Evolutionary conservation across 768 basidiomycete genomes (phyloP).

Genomic region (Saitozyma sp.): DNA sequence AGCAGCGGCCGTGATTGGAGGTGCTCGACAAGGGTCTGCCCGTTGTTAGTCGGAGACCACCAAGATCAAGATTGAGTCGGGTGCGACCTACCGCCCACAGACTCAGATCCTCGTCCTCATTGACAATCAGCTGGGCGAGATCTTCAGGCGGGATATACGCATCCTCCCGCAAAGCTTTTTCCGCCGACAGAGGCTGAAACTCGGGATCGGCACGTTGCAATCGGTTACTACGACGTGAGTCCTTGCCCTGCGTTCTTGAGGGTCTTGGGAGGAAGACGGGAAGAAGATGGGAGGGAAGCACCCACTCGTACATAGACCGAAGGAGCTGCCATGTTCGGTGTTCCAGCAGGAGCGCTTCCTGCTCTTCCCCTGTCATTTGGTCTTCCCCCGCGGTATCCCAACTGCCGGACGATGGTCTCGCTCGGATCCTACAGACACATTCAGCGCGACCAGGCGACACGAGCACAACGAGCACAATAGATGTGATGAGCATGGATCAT

Average conservation of each 20-base stretch:
- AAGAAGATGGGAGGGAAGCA: not conserved
- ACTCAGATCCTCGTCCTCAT: conserved; percentile 39
- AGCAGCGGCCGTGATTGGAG: conserved; percentile 39
- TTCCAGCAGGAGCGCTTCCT: conserved; percentile 34
- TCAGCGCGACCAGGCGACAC: not conserved
- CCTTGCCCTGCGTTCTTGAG: not conserved
- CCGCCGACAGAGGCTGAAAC: conserved; percentile 26
- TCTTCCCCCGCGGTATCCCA: conserved; percentile 30
- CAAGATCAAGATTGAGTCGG: not conserved
- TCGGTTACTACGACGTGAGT: conserved; percentile 24
- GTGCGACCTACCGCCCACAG: conserved; percentile 26
- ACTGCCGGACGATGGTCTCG: conserved; percentile 12
- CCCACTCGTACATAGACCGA: conserved; percentile 39
- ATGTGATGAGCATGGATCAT: too few relatives aligned
- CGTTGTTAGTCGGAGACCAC: too few relatives aligned
- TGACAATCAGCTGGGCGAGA: conserved; percentile 36
- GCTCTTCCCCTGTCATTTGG: conserved; percentile 27
- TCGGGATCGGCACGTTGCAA: conserved; percentile 28
- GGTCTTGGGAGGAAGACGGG: not conserved
- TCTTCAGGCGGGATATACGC: conserved; percentile 44
- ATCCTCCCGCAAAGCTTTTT: conserved; percentile 21
- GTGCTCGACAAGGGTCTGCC: conserved; percentile 42
- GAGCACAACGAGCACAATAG: too few relatives aligned
- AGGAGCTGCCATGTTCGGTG: conserved; percentile 48
- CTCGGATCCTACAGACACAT: conserved; percentile 18